These are phyloP conservation scores for Penicillium roqueforti DNA, from an alignment of 495 filamentous ascomycete genomes.

Conservation along the genomic window DNA sequence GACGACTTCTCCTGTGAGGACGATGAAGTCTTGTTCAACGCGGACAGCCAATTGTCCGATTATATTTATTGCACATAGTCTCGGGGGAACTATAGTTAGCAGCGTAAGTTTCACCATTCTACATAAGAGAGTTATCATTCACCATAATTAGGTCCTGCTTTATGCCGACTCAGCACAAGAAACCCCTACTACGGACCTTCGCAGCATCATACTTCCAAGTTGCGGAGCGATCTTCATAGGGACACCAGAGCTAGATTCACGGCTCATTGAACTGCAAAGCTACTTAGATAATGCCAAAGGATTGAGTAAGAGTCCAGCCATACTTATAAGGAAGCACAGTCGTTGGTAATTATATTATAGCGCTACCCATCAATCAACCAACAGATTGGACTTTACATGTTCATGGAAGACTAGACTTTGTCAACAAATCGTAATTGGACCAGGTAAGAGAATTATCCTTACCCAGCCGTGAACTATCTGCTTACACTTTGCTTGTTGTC, in stretches of 20 bases:
- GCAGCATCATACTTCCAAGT: conserved; percentile 7
- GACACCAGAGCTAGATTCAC: conserved; percentile 10
- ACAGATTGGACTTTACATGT: conserved; percentile 5
- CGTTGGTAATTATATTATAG: conserved; percentile 5
- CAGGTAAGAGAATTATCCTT: neutral
- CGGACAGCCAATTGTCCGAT: conserved; percentile 26
- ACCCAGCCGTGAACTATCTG: neutral
- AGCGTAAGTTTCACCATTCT: conserved; percentile 13
- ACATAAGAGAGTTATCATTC: neutral
- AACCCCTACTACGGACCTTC: neutral
- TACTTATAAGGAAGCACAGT: conserved; percentile 12
- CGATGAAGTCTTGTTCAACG: neutral
- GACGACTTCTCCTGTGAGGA: neutral
- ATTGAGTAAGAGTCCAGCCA: conserved; percentile 5
- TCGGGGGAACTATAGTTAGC: conserved; percentile 33
- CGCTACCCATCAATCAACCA: conserved; percentile 1
- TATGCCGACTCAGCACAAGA: conserved; percentile 10
- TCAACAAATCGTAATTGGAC: neutral
- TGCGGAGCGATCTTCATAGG: conserved; percentile 10
- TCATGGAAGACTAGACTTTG: neutral
- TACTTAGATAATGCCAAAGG: conserved; percentile 1
- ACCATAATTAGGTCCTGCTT: conserved; percentile 12
- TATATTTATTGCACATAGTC: conserved; percentile 34
- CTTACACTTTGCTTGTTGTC: neutral
- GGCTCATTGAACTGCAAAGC: conserved; percentile 6